Conservation (phyloP, 805 yeast species). For the Barnettozyma siamensis region DNA sequence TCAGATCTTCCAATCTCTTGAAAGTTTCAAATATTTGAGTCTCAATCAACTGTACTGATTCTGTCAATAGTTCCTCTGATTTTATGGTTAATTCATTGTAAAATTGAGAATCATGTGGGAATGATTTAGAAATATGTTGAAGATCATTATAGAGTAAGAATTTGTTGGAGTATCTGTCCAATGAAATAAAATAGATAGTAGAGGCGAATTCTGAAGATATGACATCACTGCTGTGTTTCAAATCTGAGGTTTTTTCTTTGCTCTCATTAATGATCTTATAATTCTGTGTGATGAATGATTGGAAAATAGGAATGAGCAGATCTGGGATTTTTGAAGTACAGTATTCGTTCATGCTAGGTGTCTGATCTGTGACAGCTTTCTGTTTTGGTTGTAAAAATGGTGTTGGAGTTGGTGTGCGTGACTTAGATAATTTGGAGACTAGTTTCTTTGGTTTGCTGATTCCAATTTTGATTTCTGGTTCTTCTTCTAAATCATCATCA, state of each 20-base stretch:
- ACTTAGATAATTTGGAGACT: constrained; percentile 17
- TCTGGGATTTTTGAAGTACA: constrained; percentile 14
- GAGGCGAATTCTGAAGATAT: constrained; percentile 16
- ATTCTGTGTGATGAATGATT: constrained; percentile 13
- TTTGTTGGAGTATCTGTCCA: constrained; percentile 11
- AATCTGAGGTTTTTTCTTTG: background rate
- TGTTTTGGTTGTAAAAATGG: background rate
- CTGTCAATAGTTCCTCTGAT: constrained; percentile 25
- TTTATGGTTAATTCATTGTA: constrained; percentile 36
- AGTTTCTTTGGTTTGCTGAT: constrained; percentile 7
- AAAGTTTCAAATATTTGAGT: constrained; percentile 4
- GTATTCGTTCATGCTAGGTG: background rate
- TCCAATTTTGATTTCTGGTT: background rate
- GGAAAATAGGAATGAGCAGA: constrained; percentile 8
- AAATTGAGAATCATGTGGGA: background rate
- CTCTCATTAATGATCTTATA: background rate
- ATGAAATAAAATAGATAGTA: constrained; percentile 15
- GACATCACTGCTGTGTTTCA: constrained; percentile 8
- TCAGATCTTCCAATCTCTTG: constrained; percentile 12
- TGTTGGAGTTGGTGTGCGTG: constrained; percentile 12
- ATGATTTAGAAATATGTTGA: constrained; percentile 3
- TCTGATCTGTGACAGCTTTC: background rate
- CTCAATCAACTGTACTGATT: constrained; percentile 11
- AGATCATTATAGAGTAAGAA: constrained; percentile 21
- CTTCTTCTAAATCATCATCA: constrained; percentile 13